Percentiles rank a stretch among this genome's conserved stretches.
Conservation (phyloP, 2,329 filamentous ascomycete genomes). For the Gaeumannomyces tritici region DNA sequence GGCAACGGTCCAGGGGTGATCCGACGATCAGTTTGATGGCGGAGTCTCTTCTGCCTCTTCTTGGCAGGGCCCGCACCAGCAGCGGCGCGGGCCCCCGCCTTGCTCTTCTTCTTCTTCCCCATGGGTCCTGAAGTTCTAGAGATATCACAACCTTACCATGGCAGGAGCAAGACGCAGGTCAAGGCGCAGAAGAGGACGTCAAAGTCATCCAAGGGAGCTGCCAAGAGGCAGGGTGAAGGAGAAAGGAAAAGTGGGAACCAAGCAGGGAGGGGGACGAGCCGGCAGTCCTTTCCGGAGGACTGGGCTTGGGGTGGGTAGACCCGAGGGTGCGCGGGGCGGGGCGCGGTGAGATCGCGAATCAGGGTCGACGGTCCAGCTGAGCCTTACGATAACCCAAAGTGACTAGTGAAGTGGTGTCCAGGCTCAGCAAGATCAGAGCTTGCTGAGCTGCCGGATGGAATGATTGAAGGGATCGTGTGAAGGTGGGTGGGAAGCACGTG, state of each 20-base stretch:
- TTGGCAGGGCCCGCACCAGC: slow-evolving; percentile 18
- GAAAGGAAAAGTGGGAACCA: not conserved
- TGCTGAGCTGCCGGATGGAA: not conserved
- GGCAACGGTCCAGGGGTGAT: slow-evolving; percentile 10
- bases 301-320: not conserved
- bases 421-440: not conserved
- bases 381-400: not conserved
- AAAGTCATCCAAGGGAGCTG: not conserved
- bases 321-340: too few species aligned
- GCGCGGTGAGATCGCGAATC: not conserved
- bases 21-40: slow-evolving; percentile 14
- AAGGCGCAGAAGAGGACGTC: not conserved
- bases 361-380: not conserved
- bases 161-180: not conserved
- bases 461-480: not conserved
- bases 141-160: slow-evolving; percentile 15
- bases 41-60: slow-evolving; percentile 19
- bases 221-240: not conserved
- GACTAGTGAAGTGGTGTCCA: not conserved
- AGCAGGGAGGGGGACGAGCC: not conserved
- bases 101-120: slow-evolving; percentile 20
- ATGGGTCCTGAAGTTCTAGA: slow-evolving; percentile 10
- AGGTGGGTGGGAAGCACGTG: not conserved
- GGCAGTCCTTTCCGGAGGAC: not conserved
- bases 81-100: slow-evolving; percentile 10